Percentiles rank a stretch among this genome's conserved stretches.
Conservation (phyloP, 176 grass and related monocot genomes). For the Urochloa ruziziensis region DNA sequence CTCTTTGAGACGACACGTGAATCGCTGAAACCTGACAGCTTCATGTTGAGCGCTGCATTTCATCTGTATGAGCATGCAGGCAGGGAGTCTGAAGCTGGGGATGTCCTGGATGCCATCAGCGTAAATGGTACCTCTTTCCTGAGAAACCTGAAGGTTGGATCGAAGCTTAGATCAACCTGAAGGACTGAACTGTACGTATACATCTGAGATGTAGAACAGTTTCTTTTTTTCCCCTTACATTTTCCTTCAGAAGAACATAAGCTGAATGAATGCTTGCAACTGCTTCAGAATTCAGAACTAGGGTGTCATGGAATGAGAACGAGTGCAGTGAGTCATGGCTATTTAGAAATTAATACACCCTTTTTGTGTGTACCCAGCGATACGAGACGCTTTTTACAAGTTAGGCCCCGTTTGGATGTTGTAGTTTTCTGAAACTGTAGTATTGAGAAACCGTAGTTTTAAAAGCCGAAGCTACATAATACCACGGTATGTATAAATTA, state of each 20-base stretch:
- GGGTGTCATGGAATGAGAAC: not conserved
- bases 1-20: constrained; percentile 49
- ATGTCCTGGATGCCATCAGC: constrained; percentile 52
- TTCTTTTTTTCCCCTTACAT: not conserved
- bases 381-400: too few species aligned
- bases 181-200: not conserved
- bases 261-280: not conserved
- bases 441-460: too few species aligned
- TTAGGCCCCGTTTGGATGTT: too few species aligned
- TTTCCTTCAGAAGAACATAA: not conserved
- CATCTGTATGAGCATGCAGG: constrained; percentile 71
- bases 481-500: too few species aligned
- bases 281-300: not conserved
- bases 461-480: too few species aligned
- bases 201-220: not conserved
- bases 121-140: constrained; percentile 53
- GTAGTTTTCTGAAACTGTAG: too few species aligned
- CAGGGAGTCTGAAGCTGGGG: constrained; percentile 46
- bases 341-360: not conserved
- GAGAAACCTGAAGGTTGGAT: constrained; percentile 60
- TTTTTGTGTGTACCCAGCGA: not conserved
- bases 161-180: constrained; percentile 32
- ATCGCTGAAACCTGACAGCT: constrained; percentile 69
- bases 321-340: not conserved
- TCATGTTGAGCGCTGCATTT: constrained; percentile 65